Evolutionary conservation across 495 filamentous ascomycete genomes (phyloP).

Genomic region (Niebla homalea): DNA sequence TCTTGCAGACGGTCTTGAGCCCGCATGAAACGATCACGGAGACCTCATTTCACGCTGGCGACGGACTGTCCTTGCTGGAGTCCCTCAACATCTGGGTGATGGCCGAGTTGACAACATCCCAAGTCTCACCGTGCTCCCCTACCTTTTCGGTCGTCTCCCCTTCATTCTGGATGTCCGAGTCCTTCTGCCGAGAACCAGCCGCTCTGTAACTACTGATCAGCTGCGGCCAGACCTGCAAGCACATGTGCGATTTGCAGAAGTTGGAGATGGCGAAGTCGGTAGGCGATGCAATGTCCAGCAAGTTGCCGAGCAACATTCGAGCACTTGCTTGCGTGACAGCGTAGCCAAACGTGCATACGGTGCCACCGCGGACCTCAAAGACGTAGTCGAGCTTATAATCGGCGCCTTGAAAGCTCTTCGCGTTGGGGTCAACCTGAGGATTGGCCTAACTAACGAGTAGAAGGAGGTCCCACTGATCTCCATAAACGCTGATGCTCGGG

Average conservation of each 20-base stretch:
- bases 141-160: background rate
- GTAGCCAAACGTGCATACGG: slow-evolving; percentile 5
- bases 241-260: slow-evolving; percentile 3
- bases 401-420: background rate
- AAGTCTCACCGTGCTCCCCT: background rate
- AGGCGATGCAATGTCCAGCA: background rate
- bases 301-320: background rate
- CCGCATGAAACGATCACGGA: no score
- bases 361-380: background rate
- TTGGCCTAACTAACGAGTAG: slow-evolving; percentile 36
- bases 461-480: slow-evolving; percentile 35
- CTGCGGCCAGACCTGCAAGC: background rate
- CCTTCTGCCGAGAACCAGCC: background rate
- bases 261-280: background rate
- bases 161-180: background rate
- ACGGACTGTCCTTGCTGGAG: no score
- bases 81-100: background rate
- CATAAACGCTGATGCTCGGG: slow-evolving; percentile 20
- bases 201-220: background rate
- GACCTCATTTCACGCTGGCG: no score
- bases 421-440: background rate
- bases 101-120: background rate
- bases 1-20: no score
- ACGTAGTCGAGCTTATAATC: background rate
- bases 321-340: background rate